Percentiles rank a stretch among this genome's conserved stretches.
Conservation (phyloP, 176 grass and related monocot species). For the Sorghum bicolor region DNA sequence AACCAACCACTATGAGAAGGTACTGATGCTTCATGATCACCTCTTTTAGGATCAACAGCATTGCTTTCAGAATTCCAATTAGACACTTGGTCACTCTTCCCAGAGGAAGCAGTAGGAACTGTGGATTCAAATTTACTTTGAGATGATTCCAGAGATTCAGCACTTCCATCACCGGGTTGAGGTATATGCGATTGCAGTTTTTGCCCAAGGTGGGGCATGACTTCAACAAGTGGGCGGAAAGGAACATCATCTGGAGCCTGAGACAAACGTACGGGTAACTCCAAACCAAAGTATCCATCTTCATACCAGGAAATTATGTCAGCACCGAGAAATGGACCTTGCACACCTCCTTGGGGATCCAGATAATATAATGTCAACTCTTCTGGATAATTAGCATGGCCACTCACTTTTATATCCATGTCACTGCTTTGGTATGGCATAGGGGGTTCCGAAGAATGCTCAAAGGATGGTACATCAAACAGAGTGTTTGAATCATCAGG, state of each 20-base stretch:
- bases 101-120: constrained; percentile 38
- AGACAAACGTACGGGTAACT: constrained; percentile 73
- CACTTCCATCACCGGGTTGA: constrained; percentile 23
- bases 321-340: constrained; percentile 86
- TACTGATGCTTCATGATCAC: constrained; percentile 30
- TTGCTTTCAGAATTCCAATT: constrained; percentile 41
- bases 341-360: constrained; percentile 90
- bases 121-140: constrained; percentile 43
- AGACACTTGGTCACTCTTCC: constrained; percentile 29
- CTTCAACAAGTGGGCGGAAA: constrained; percentile 65
- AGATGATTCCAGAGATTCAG: constrained; percentile 47
- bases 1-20: constrained; percentile 26
- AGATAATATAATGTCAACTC: constrained; percentile 89
- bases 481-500: constrained; percentile 50
- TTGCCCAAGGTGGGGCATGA: constrained; percentile 79
- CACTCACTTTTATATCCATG: constrained; percentile 32
- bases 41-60: constrained; percentile 30
- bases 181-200: constrained; percentile 28
- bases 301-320: constrained; percentile 94
- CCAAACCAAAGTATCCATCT: constrained; percentile 88
- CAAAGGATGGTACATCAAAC: constrained; percentile 40
- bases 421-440: constrained; percentile 7
- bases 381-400: constrained; percentile 45
- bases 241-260: constrained; percentile 72
- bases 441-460: not conserved